Percentiles rank a stretch among this genome's conserved stretches.
These are phyloP conservation scores for Hura crepitans DNA, from an alignment of 441 rosid species.

Conservation along the genomic window DNA sequence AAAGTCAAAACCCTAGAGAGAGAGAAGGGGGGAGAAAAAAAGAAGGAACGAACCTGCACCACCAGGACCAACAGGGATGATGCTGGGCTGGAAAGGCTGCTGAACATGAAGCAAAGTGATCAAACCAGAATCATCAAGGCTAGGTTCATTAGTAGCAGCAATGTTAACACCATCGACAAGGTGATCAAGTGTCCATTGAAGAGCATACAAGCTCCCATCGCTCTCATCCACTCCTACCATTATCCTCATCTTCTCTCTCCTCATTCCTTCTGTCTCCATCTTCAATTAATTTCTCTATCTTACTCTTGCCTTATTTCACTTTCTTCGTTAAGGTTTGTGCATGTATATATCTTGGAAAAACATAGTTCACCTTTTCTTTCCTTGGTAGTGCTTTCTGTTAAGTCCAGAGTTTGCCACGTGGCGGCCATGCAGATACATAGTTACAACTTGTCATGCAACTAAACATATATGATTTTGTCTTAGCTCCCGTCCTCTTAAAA, in stretches of 20 bases:
- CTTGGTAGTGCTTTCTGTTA: background rate
- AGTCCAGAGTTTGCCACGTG: constrained; percentile 14
- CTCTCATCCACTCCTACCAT: constrained; percentile 77
- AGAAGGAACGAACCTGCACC: no score
- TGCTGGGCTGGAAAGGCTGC: constrained; percentile 39
- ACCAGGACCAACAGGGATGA: constrained; percentile 58
- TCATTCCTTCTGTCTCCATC: background rate
- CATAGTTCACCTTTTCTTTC: no score
- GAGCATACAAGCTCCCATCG: constrained; percentile 60
- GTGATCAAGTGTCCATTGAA: constrained; percentile 55
- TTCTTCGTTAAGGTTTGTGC: no score
- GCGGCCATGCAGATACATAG: constrained; percentile 22
- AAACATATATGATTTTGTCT: no score
- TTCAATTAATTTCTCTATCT: background rate
- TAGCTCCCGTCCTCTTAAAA: no score
- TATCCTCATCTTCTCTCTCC: constrained; percentile 30
- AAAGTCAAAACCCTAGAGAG: no score
- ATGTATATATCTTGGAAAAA: no score
- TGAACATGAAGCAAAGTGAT: constrained; percentile 62
- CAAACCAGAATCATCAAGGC: constrained; percentile 24
- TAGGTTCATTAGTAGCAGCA: constrained; percentile 18
- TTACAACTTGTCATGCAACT: constrained; percentile 20
- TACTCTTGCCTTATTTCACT: no score
- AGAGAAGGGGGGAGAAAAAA: no score
- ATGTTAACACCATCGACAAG: constrained; percentile 20